These are phyloP conservation scores for Amanita polypyramis DNA, from an alignment of 768 basidiomycete species.

Conservation along the genomic window DNA sequence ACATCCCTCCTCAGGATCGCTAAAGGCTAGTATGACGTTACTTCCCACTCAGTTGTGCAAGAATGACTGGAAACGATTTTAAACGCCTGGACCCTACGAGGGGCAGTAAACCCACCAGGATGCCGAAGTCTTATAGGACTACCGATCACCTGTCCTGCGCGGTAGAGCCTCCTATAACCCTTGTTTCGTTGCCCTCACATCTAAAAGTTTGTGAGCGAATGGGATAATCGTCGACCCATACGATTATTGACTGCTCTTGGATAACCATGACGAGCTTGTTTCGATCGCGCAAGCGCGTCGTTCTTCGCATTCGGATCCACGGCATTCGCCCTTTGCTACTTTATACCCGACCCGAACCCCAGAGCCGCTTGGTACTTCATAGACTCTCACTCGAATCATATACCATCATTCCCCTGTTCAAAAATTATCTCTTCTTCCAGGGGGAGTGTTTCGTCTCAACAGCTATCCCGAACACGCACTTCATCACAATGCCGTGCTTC, in stretches of 20 bases:
- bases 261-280: conserved; percentile 42
- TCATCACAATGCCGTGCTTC: conserved; percentile 43
- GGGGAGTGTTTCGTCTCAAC: conserved; percentile 39
- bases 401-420: conserved; percentile 43
- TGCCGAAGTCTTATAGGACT: conserved; percentile 68
- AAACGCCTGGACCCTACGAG: conserved; percentile 14
- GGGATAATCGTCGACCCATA: conserved; percentile 41
- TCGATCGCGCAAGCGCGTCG: conserved; percentile 53
- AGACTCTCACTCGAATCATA: conserved; percentile 23
- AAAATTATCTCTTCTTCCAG: conserved; percentile 47
- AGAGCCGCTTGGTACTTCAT: conserved; percentile 12
- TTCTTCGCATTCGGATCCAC: conserved; percentile 61
- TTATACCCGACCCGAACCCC: conserved; percentile 34
- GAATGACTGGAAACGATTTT: conserved; percentile 41
- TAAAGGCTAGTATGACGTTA: conserved; percentile 54
- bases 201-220: conserved; percentile 48
- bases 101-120: conserved; percentile 34
- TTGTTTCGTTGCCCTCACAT: conserved; percentile 47
- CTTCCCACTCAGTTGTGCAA: conserved; percentile 63
- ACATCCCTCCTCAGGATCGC: conserved; percentile 52
- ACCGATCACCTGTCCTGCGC: conserved; percentile 39
- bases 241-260: conserved; percentile 38
- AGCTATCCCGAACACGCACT: conserved; percentile 47
- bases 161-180: conserved; percentile 41
- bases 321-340: conserved; percentile 45